phyloP scores from a whole-genome alignment of 2,329 filamentous ascomycete species.

The Hortaea sp. region DNA sequence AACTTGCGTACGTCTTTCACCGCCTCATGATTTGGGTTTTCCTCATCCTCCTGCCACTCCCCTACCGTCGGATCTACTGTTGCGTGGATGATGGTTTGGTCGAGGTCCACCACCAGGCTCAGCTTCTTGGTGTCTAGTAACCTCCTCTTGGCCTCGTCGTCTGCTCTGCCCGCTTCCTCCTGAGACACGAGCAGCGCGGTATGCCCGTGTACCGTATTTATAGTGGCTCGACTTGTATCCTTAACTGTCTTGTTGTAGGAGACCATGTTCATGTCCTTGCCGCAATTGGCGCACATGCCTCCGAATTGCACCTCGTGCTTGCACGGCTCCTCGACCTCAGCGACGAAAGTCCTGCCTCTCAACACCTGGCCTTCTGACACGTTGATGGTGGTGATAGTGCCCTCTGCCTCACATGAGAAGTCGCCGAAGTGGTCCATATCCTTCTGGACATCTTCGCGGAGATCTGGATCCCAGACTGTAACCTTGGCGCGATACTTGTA shows the following conservation, averaged over 20 bases:
- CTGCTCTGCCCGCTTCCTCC: conserved; percentile 67
- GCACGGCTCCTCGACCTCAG: conserved; percentile 83
- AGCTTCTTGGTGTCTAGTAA: conserved; percentile 74
- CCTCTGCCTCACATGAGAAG: conserved; percentile 78
- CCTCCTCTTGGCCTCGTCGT: conserved; percentile 76
- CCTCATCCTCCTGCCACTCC: conserved; percentile 84
- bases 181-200: conserved; percentile 76
- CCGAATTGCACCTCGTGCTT: conserved; percentile 84
- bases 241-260: conserved; percentile 65
- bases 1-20: conserved; percentile 84
- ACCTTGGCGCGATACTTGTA: conserved; percentile 75
- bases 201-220: conserved; percentile 93
- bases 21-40: conserved; percentile 82
- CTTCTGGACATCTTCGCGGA: conserved; percentile 52
- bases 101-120: conserved; percentile 88
- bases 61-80: conserved; percentile 93
- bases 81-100: conserved; percentile 97
- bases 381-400: conserved; percentile 66
- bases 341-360: conserved; percentile 41
- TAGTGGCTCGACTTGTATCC: conserved; percentile 76
- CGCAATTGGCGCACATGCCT: conserved; percentile 83
- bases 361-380: conserved; percentile 57
- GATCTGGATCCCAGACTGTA: conserved; percentile 56
- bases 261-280: conserved; percentile 87
- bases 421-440: conserved; percentile 63